phyloP scores from a whole-genome alignment of 2,329 filamentous ascomycete genomes.

The Colletotrichum euphorbiae region DNA sequence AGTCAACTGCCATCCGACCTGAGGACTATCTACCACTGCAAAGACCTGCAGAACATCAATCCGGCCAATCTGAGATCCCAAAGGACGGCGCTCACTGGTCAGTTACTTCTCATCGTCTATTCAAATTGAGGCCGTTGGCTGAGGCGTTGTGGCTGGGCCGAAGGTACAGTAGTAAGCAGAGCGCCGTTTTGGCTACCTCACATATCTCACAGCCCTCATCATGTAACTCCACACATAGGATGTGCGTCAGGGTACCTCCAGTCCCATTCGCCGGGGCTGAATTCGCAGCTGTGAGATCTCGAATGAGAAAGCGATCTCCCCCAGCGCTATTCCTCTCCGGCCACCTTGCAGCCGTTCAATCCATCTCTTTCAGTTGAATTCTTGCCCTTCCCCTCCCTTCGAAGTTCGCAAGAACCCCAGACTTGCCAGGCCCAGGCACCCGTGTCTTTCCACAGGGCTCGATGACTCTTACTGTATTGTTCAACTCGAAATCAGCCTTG shows the following conservation, averaged over 20 bases:
- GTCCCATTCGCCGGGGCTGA: constrained; percentile 15
- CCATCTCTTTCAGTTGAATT: constrained; percentile 14
- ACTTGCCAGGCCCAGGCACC: constrained; percentile 24
- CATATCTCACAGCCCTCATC: neutral
- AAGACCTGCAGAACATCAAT: constrained; percentile 8
- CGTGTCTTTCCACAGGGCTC: constrained; percentile 31
- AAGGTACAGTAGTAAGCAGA: constrained; percentile 15
- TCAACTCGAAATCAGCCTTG: neutral
- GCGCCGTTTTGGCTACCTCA: constrained; percentile 2
- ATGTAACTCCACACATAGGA: constrained; percentile 18
- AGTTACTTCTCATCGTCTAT: neutral
- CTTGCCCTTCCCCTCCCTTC: constrained; percentile 19
- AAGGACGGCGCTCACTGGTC: neutral
- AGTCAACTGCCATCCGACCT: constrained; percentile 17
- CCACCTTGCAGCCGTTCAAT: constrained; percentile 20
- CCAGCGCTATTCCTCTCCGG: constrained; percentile 17
- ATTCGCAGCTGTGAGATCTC: constrained; percentile 16
- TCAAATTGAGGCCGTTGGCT: constrained; percentile 10
- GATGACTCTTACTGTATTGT: constrained; percentile 36
- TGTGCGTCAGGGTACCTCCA: constrained; percentile 7
- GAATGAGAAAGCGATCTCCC: constrained; percentile 21
- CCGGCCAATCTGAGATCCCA: neutral
- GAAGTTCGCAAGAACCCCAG: neutral
- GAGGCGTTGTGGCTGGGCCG: constrained; percentile 28
- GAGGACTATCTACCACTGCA: constrained; percentile 5